A percentile compares a stretch with the other conserved stretches of the same genome.
Evolutionary conservation across 148 eudicot species (phyloP).

Genomic region (Nyssa sinensis): DNA sequence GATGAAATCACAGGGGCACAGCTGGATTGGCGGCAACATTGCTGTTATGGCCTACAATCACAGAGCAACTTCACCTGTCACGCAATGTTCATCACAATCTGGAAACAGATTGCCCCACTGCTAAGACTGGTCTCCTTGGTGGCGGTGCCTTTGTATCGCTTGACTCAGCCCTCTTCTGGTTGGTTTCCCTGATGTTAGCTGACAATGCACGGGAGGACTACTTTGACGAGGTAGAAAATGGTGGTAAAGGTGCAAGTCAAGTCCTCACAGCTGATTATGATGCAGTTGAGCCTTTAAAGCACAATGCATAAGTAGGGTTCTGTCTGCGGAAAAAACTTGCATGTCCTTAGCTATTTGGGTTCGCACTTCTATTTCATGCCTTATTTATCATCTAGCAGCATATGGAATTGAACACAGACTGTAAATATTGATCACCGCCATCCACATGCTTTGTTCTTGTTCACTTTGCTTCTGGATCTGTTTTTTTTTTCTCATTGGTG

Average conservation of each 20-base stretch:
- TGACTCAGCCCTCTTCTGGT: slow-evolving; percentile 80
- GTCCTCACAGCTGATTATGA: slow-evolving; percentile 26
- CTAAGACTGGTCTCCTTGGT: slow-evolving; percentile 93
- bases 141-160: slow-evolving; percentile 93
- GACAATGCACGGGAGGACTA: slow-evolving; percentile 78
- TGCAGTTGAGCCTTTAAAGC: slow-evolving; percentile 16
- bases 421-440: too few relatives aligned
- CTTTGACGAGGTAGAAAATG: slow-evolving; percentile 53
- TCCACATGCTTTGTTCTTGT: too few relatives aligned
- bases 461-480: too few relatives aligned
- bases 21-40: slow-evolving; percentile 66
- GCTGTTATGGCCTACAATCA: slow-evolving; percentile 85
- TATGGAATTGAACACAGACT: too few relatives aligned
- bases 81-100: slow-evolving; percentile 53
- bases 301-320: slow-evolving; percentile 1
- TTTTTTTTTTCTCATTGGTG: too few relatives aligned
- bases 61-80: slow-evolving; percentile 64
- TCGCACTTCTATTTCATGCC: neutral
- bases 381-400: too few relatives aligned
- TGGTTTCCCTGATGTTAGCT: slow-evolving; percentile 84
- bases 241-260: slow-evolving; percentile 30
- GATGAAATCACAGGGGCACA: slow-evolving; percentile 44
- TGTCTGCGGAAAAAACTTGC: neutral
- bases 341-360: neutral
- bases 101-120: slow-evolving; percentile 75